These are phyloP conservation scores for Yarrowia bubula DNA, from an alignment of 805 yeast genomes.

Conservation along the genomic window DNA sequence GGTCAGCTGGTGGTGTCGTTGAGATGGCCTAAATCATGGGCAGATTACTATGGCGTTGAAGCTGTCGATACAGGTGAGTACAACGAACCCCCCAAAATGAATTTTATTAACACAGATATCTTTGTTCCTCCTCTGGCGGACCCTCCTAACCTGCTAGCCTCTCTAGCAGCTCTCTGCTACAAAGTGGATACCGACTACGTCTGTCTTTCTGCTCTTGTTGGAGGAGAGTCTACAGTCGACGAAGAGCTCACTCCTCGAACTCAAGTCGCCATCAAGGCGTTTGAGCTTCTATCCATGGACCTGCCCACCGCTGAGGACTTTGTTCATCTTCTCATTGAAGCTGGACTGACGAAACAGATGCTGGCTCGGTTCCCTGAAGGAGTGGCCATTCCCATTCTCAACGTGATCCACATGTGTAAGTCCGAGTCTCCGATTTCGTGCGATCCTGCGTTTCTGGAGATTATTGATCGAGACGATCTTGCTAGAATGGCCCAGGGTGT, in stretches of 20 bases:
- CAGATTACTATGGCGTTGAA: background rate
- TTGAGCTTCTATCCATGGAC: conserved; percentile 42
- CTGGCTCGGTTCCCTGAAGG: conserved; percentile 76
- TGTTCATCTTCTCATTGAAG: conserved; percentile 59
- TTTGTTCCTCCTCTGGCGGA: conserved; percentile 8
- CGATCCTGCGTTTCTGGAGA: conserved; percentile 45
- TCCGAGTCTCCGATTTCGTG: conserved; percentile 32
- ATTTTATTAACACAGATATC: background rate
- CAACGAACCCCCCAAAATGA: background rate
- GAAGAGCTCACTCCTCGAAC: conserved; percentile 31
- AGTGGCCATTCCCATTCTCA: conserved; percentile 62
- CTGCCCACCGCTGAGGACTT: conserved; percentile 53
- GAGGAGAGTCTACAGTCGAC: conserved; percentile 39
- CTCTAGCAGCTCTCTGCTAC: conserved; percentile 37
- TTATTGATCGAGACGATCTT: conserved; percentile 70
- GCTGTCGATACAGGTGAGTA: background rate
- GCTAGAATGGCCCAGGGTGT: conserved; percentile 34
- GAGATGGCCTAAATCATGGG: conserved; percentile 19
- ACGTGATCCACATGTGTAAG: conserved; percentile 45
- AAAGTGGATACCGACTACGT: conserved; percentile 60
- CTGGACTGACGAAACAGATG: conserved; percentile 47
- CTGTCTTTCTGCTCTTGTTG: conserved; percentile 69
- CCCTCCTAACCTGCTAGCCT: conserved; percentile 6
- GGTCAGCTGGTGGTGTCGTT: background rate
- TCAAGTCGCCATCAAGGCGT: conserved; percentile 26